A percentile compares a stretch with the other conserved stretches of the same genome.
Evolutionary conservation across 352 stramenopile genomes (phyloP).

Genomic region (Pythium sukuiense): DNA sequence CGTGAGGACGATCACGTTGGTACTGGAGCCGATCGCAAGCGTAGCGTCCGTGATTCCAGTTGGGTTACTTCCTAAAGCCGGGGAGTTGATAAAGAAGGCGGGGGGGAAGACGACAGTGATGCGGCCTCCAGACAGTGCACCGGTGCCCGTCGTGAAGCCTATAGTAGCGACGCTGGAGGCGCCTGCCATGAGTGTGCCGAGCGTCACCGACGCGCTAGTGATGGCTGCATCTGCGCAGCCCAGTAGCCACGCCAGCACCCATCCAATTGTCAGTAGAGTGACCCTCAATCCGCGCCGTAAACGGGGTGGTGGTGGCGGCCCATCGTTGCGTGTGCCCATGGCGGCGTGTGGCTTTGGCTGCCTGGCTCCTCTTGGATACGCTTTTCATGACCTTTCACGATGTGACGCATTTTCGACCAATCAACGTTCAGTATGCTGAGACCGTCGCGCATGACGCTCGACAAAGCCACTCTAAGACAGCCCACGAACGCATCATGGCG

Average conservation of each 20-base stretch:
- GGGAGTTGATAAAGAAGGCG: constrained; percentile 43
- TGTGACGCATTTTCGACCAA: constrained; percentile 5
- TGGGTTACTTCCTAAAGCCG: constrained; percentile 21
- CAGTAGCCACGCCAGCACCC: background rate
- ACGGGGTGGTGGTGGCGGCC: background rate
- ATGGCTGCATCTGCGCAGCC: constrained; percentile 30
- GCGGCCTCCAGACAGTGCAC: constrained; percentile 41
- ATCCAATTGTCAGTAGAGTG: background rate
- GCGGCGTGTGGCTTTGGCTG: background rate
- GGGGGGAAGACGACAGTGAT: constrained; percentile 54
- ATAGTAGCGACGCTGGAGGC: constrained; percentile 34
- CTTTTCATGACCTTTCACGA: constrained; percentile 4
- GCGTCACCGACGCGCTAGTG: constrained; percentile 34
- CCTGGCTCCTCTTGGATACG: background rate
- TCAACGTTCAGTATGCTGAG: background rate
- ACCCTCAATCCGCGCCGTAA: background rate
- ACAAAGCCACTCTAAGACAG: background rate
- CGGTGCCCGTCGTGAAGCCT: constrained; percentile 34
- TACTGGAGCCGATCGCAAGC: constrained; percentile 29
- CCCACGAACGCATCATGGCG: background rate
- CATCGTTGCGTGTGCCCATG: background rate
- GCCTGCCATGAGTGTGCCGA: constrained; percentile 30
- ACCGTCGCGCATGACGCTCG: background rate
- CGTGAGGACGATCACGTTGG: constrained; percentile 37
- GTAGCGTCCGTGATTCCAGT: constrained; percentile 31